Evolutionary conservation across 176 grass and related monocot genomes (phyloP).

Genomic region (Themeda triandra): DNA sequence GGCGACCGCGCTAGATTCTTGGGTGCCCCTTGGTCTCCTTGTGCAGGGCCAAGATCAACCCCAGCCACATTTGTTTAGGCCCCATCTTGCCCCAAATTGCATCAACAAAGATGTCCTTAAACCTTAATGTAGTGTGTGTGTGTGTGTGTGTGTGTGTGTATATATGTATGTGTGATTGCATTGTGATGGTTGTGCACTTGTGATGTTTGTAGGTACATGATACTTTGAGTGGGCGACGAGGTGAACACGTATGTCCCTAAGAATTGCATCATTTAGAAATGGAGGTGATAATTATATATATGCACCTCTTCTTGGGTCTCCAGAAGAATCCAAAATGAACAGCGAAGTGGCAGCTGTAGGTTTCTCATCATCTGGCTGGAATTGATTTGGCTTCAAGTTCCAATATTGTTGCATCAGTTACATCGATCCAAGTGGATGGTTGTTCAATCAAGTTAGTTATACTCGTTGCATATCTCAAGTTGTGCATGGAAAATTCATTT

Average conservation of each 20-base stretch:
- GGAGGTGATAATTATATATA: background rate
- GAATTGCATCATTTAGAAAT: constrained; percentile 19
- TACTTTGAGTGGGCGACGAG: background rate
- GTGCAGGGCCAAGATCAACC: constrained; percentile 4
- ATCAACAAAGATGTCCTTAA: background rate
- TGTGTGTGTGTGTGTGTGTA: background rate
- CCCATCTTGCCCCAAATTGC: background rate
- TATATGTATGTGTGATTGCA: background rate
- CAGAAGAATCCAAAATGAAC: background rate
- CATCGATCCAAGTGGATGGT: constrained; percentile 9
- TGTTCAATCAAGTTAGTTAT: background rate
- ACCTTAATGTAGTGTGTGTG: background rate
- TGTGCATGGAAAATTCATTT: background rate
- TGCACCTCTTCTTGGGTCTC: background rate
- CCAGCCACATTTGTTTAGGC: constrained; percentile 24
- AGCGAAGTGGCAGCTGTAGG: background rate
- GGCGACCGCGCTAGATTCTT: constrained; percentile 36
- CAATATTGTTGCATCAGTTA: constrained; percentile 8
- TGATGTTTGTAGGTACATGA: background rate
- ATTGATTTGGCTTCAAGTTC: constrained; percentile 10
- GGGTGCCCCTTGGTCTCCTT: constrained; percentile 33
- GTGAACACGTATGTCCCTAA: constrained; percentile 21
- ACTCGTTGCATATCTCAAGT: background rate
- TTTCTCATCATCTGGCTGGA: constrained; percentile 29
- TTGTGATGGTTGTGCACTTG: constrained; percentile 5